phyloP scores from a whole-genome alignment of 2,329 filamentous ascomycete species.

The Aspergillus awamori region DNA sequence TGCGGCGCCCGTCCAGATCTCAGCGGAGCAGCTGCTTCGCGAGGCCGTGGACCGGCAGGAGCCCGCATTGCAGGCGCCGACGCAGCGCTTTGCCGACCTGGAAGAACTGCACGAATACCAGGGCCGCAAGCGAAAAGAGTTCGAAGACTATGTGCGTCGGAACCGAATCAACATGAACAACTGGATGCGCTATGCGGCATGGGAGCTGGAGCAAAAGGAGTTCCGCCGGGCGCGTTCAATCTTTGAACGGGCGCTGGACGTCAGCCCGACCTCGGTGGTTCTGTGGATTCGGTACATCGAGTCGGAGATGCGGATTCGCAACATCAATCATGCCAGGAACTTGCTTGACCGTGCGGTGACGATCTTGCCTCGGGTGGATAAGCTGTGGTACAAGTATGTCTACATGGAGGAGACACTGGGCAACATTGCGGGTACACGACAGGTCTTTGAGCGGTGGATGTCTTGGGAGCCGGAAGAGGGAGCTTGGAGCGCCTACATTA shows the following conservation, averaged over 20 bases:
- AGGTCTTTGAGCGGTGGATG: conserved; percentile 98
- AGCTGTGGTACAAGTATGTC: conserved; percentile 99
- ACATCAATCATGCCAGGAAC: conserved; percentile 96
- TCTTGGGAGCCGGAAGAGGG: conserved; percentile 96
- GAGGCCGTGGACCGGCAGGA: conserved; percentile 98
- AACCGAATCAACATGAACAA: conserved; percentile 97
- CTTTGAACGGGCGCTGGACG: conserved; percentile 92
- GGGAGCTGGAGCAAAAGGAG: conserved; percentile 98
- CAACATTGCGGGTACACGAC: conserved; percentile 86
- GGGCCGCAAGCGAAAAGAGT: conserved; percentile 92
- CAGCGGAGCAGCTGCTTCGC: conserved; percentile 92
- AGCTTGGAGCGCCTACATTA: conserved; percentile 95
- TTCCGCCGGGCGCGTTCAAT: conserved; percentile 87
- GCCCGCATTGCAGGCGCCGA: conserved; percentile 81
- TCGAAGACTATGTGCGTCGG: conserved; percentile 95
- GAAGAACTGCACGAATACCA: conserved; percentile 98
- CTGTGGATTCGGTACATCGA: conserved; percentile 95
- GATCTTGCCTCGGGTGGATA: conserved; percentile 86
- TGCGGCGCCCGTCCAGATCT: conserved; percentile 86
- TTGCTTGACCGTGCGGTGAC: conserved; percentile 93
- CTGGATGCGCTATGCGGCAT: conserved; percentile 96
- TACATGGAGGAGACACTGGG: conserved; percentile 98
- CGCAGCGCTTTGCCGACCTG: conserved; percentile 91
- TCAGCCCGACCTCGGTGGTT: conserved; percentile 81
- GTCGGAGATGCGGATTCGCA: conserved; percentile 90